Evolutionary conservation across 78 protist genomes (phyloP), one percentile per base, ranked within the genome.

Genomic region (Ministeria vibrans): DNA sequence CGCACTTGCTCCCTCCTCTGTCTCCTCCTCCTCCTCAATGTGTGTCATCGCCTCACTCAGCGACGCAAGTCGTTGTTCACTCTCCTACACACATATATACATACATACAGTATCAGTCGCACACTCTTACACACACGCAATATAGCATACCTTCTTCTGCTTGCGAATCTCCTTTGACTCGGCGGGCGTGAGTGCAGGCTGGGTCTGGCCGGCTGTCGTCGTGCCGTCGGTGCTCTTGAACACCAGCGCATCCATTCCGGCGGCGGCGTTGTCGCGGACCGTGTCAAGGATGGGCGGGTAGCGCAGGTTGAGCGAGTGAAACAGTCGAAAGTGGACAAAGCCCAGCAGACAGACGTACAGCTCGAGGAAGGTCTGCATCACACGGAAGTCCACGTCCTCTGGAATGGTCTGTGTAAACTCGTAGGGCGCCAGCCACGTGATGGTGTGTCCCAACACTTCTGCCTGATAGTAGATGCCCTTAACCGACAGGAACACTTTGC

Each of bases 381-480:
- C 92, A 53, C 90, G 89, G 83, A 83, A 81, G 63, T 91, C 95
- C 0, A 94, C 91, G 22, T 88, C 86, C 41, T 25, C 27, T 43
- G 88, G 83, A 9, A 49, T 38, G 55, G 59, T 45, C 53, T 46
- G 79, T 4, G 46, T 64, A 72, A 85, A 89, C 76, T 83, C 42
- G 90, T 95, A 79, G 11, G 99, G 99, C 34, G 78, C 91, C 11
- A 93, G 28, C 98, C 98, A 97, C 23, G 95, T 92, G 81, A 97
- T 55, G 22, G 82, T 38, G 49, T 75, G 83, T 7, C 98, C 98
- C 72, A 49, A 25, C 61, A 97, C 78, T 11, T 85, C 82, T 1
- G 95, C 97, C 79, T 92, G 95, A 59, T 87, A 94, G 88, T 94
- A 94, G 83, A 88, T 66, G 44, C 85, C 85, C 76, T 96, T 95